Evolutionary conservation across 2,329 filamentous ascomycete species (phyloP), one percentile per base, ranked within the genome.

Genomic region (Hypocreales sp.): DNA sequence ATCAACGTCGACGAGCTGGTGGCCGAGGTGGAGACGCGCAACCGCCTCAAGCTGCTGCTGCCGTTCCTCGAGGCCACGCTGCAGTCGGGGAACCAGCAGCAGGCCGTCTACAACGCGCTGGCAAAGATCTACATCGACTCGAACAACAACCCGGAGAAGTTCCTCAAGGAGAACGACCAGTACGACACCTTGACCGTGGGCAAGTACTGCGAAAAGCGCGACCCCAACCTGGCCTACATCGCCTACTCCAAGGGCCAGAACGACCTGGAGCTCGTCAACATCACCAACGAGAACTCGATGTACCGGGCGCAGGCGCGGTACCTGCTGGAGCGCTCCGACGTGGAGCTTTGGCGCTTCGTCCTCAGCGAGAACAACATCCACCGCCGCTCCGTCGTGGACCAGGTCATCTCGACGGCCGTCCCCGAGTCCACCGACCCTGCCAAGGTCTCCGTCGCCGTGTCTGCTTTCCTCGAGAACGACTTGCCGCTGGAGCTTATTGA

Each of bases 231-330:
- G 29, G 87, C 83, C 4, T 93, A 80, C 56, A 93, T 95, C 48
- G 81, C 84, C 35, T 98, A 94, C 54, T 71, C 76, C 43, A 98
- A 98, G 64, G 90, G 90, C 13, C 82, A 94, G 56, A 98, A 98
- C 39, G 90, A 98, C 46, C 60, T 98, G 18, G 92, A 98, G 58
- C 70, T 98, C 31, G 87, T 98, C 56, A 90, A 80, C 53, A 87
- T 98, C 47, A 95, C 90, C 46, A 98, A 95, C 44, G 92, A 98
- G 58, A 98, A 98, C 59, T 77, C 82, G n/a, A 98, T 98, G 90
- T 98, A 93, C 68, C 79, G 86, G 44, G 81, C 81, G n/a, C 90
- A 98, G 55, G 87, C 86, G 32, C 79, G 90, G 20, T 98, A 98
- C 55, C 67, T 98, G 15, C 64, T 98, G 28, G 86, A 94, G 45